These are phyloP conservation scores for Scheffersomyces coipomensis DNA, from an alignment of 805 yeast species.

Conservation along the genomic window DNA sequence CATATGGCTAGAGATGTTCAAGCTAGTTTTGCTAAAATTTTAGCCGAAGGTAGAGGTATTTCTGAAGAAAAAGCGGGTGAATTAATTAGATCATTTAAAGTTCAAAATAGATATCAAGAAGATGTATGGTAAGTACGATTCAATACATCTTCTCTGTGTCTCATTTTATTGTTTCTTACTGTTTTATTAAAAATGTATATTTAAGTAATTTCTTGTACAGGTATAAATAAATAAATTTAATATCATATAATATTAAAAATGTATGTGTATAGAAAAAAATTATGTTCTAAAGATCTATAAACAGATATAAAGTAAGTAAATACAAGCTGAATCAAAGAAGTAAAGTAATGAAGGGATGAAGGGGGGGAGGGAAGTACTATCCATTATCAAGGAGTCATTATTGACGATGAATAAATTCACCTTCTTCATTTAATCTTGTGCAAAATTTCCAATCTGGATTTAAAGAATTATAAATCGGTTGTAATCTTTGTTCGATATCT, in stretches of 20 bases:
- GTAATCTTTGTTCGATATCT: constrained; percentile 38
- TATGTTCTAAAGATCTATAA: no score
- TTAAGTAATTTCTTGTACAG: no score
- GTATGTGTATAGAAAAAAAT: no score
- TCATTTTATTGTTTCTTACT: neutral
- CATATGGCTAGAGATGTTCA: constrained; percentile 96
- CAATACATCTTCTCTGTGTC: neutral
- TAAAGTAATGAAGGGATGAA: no score
- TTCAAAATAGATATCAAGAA: constrained; percentile 89
- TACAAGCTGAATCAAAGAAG: no score
- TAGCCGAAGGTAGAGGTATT: constrained; percentile 62
- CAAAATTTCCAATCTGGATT: constrained; percentile 31
- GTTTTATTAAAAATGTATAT: neutral
- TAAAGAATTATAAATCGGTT: constrained; percentile 27
- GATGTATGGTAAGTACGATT: constrained; percentile 79
- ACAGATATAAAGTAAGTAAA: no score
- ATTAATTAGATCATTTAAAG: constrained; percentile 72
- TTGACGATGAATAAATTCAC: neutral
- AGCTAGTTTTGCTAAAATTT: constrained; percentile 58
- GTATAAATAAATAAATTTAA: no score
- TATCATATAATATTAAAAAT: no score
- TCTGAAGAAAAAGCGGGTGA: constrained; percentile 70
- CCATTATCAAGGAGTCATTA: no score
- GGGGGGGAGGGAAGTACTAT: no score
- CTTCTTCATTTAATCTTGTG: constrained; percentile 10